A percentile compares a stretch with the other conserved stretches of the same genome.
These are phyloP conservation scores for Stagonosporopsis rhizophila DNA, from an alignment of 2,329 filamentous ascomycete genomes.

Conservation along the genomic window DNA sequence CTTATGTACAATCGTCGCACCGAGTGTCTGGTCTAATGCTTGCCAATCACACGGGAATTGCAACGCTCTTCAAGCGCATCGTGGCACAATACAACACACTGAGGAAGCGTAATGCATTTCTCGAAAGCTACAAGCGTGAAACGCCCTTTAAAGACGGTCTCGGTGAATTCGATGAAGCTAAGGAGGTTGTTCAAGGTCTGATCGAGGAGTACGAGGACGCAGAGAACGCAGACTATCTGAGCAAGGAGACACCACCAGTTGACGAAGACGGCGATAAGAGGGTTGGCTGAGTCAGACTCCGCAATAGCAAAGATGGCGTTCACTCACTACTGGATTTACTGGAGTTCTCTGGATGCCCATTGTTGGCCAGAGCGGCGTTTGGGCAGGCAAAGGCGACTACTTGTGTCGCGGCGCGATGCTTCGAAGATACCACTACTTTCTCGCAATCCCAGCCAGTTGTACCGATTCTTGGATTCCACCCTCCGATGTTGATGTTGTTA, in stretches of 20 bases:
- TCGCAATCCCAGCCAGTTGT: constrained; percentile 6
- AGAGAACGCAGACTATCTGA: constrained; percentile 88
- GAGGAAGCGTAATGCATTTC: constrained; percentile 94
- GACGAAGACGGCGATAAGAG: constrained; percentile 45
- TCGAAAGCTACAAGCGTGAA: constrained; percentile 96
- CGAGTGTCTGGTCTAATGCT: constrained; percentile 97
- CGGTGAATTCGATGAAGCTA: constrained; percentile 92
- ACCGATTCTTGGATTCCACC: neutral
- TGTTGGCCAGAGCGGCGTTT: constrained; percentile 16
- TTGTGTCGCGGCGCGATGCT: constrained; percentile 14
- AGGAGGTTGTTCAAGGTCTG: constrained; percentile 87
- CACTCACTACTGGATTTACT: constrained; percentile 1
- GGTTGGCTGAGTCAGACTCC: constrained; percentile 19
- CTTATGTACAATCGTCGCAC: constrained; percentile 92
- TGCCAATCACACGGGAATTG: constrained; percentile 96
- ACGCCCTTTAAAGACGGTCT: constrained; percentile 91
- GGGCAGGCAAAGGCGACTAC: constrained; percentile 12
- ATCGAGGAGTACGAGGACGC: constrained; percentile 96
- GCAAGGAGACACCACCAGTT: constrained; percentile 64
- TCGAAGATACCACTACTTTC: constrained; percentile 26
- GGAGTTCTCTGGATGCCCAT: constrained; percentile 19
- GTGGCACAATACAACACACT: constrained; percentile 91
- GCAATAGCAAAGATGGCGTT: constrained; percentile 16
- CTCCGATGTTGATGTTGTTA: neutral
- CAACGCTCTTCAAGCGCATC: constrained; percentile 95